Evolutionary conservation across 805 yeast genomes (phyloP), one percentile per base, ranked within the genome.

Genomic region (Wickerhamiella bombiphila): DNA sequence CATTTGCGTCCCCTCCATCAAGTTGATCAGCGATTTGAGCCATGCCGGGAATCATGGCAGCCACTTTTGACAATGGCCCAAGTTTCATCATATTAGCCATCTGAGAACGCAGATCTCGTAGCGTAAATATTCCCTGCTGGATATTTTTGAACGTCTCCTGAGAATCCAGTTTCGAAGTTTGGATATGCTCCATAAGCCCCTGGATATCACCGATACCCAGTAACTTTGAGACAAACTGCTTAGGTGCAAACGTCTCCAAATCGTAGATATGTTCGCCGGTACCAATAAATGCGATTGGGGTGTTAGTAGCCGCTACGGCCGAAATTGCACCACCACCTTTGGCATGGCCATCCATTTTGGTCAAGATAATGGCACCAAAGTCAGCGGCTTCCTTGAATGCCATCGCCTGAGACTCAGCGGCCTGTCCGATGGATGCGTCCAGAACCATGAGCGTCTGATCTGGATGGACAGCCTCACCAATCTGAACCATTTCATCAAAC

Each of bases 241-340:
- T 71, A 19, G 97, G 95, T 18, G 91, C 77, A 57, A 88, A 88
- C 34, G 80, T 73, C 59, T 91, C 98, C 42, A 88, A 69, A 56
- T 88, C 97, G 39, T 79, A 80, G 26, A 86, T 80, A 54, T 91
- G 98, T 59, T 88, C 98, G 55, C 98, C 98, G 2, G 97, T 88
- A 71, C 98, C 98, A 42, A 88, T 91, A 54, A 88, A 88, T 6
- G 80, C 81, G 48, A 88, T 79, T 5, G 98, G 98, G 0, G 97
- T 91, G 39, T 80, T 69, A 2, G 97, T 88, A 2, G 95, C 91
- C 2, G 98, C 98, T 38, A 88, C 96, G 0, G 98, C 98, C 29
- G 95, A 83, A 38, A 88, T 86, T 22, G 98, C 98, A 66, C 98
- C 98, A 63, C 98, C 98, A 58, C 98, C 98, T 61, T 80, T 88